These are phyloP conservation scores for Aspergillus caelatus DNA, from an alignment of 2,329 filamentous ascomycete species.

Conservation along the genomic window DNA sequence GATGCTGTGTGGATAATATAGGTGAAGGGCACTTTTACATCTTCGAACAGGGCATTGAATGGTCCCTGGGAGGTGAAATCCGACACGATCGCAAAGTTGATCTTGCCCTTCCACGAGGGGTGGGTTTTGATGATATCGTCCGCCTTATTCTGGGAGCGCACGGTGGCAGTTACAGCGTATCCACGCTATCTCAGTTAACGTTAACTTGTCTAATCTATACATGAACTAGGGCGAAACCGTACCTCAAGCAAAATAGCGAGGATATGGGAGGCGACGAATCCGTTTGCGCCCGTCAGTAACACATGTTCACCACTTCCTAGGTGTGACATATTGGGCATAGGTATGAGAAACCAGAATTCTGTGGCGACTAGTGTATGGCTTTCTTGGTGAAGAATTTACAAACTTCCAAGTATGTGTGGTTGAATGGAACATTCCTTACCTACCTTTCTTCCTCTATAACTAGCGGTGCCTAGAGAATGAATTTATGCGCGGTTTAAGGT, in stretches of 20 bases:
- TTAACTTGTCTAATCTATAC: too few relatives aligned
- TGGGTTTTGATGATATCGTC: slow-evolving; percentile 55
- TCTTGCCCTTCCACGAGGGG: slow-evolving; percentile 41
- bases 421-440: too few relatives aligned
- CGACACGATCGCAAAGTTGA: slow-evolving; percentile 51
- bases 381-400: too few relatives aligned
- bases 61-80: slow-evolving; percentile 26
- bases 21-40: slow-evolving; percentile 40
- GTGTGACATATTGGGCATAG: too few relatives aligned
- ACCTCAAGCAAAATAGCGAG: slow-evolving; percentile 51
- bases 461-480: too few relatives aligned
- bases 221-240: too few relatives aligned
- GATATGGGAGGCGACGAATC: slow-evolving; percentile 22
- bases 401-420: too few relatives aligned
- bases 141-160: slow-evolving; percentile 15
- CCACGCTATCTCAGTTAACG: background rate
- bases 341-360: too few relatives aligned
- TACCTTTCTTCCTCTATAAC: too few relatives aligned
- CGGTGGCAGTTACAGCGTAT: slow-evolving; percentile 16
- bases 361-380: too few relatives aligned
- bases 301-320: slow-evolving; percentile 6
- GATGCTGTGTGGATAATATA: slow-evolving; percentile 65
- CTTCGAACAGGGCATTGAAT: slow-evolving; percentile 36
- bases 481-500: too few relatives aligned
- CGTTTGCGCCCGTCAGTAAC: slow-evolving; percentile 19